Conservation (phyloP, 2,329 filamentous ascomycete genomes). For the Colletotrichum gloeosporioides region DNA sequence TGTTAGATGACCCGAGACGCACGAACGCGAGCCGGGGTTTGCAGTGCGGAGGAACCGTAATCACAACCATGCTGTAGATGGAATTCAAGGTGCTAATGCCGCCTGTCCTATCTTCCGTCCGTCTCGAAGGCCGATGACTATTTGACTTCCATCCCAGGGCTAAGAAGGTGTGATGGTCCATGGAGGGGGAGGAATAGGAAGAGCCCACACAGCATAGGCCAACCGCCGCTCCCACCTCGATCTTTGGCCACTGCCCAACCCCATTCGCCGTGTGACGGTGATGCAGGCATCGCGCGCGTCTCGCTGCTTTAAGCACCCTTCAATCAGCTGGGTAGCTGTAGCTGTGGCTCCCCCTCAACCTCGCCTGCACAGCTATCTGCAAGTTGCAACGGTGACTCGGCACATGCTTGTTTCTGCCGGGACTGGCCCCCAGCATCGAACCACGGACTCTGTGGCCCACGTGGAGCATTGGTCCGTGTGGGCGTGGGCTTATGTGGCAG, state of each 20-base stretch:
- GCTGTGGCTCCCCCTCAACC: not conserved
- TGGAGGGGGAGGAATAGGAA: not conserved
- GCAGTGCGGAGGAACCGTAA: not conserved
- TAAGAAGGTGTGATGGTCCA: not conserved
- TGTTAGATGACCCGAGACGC: not conserved
- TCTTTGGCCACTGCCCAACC: not conserved
- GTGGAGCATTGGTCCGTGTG: constrained; percentile 19
- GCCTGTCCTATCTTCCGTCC: not conserved
- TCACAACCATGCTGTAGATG: not conserved
- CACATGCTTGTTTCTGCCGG: constrained; percentile 23
- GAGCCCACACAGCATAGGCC: not conserved
- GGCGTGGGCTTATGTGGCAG: not conserved
- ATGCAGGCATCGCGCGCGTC: not conserved
- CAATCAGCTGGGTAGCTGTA: not conserved
- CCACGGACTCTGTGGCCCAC: constrained; percentile 18
- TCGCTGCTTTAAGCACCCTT: constrained; percentile 12
- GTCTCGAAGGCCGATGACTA: not conserved
- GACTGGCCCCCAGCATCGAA: constrained; percentile 15
- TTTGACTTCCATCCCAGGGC: not conserved
- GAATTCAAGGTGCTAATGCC: not conserved
- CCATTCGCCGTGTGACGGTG: constrained; percentile 3
- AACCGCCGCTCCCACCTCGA: not conserved
- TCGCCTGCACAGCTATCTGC: constrained; percentile 13
- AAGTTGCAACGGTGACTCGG: constrained; percentile 19
- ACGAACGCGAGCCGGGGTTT: not conserved